Percentiles rank a stretch among this genome's conserved stretches.
phyloP scores from a whole-genome alignment of 306 rosid species.

The Benincasa hispida region DNA sequence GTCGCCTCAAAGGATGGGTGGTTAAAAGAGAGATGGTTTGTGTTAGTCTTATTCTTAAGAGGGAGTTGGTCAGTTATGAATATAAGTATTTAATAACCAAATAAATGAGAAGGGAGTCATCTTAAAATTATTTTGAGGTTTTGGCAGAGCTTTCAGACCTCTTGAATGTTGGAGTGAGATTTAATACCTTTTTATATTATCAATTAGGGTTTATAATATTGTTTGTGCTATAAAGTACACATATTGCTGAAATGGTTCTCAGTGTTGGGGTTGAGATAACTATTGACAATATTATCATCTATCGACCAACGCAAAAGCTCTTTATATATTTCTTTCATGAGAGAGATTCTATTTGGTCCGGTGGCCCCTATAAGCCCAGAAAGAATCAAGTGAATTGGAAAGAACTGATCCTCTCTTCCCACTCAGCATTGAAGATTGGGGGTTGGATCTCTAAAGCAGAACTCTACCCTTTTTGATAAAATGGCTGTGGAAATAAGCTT shows the following conservation, averaged over 20 bases:
- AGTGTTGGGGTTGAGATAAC: neutral
- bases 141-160: neutral
- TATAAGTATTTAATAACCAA: neutral
- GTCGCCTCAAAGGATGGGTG: neutral
- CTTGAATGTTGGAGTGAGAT: neutral
- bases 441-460: too few relatives aligned
- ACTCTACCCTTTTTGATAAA: too few relatives aligned
- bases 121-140: neutral
- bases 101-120: neutral
- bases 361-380: too few relatives aligned
- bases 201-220: neutral
- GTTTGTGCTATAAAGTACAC: neutral
- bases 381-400: too few relatives aligned
- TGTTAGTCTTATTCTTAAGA: neutral
- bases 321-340: neutral
- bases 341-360: too few relatives aligned
- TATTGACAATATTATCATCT: neutral
- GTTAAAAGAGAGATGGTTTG: neutral
- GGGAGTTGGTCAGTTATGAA: neutral
- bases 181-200: neutral
- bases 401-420: too few relatives aligned
- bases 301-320: neutral
- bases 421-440: too few relatives aligned
- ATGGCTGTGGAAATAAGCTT: too few relatives aligned
- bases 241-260: neutral